These are phyloP conservation scores for Vanilla planifolia DNA, from an alignment of 106 monocot genomes.

Conservation along the genomic window DNA sequence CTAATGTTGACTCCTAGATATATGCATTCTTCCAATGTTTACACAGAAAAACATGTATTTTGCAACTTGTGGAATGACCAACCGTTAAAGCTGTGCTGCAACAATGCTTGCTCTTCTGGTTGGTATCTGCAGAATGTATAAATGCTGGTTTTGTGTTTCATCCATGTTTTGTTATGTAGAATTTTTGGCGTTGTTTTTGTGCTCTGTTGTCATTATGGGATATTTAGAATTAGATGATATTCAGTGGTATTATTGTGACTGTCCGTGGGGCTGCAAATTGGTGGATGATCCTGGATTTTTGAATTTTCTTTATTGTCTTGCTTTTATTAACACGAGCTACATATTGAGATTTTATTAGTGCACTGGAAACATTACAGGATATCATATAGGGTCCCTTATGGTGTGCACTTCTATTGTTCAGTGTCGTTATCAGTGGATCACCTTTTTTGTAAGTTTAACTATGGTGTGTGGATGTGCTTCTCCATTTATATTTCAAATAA, in stretches of 20 bases:
- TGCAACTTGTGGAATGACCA: too few species aligned
- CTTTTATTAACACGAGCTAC: slow-evolving; percentile 1
- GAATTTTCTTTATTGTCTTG: neutral
- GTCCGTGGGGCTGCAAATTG: neutral
- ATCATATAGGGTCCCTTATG: slow-evolving; percentile 17
- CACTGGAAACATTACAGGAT: slow-evolving; percentile 8
- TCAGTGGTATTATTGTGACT: neutral
- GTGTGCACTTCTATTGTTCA: slow-evolving; percentile 21
- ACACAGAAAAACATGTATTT: too few species aligned
- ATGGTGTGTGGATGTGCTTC: slow-evolving; percentile 4
- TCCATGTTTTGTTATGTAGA: neutral
- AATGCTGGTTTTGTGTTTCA: neutral
- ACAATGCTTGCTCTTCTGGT: neutral
- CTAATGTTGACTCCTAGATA: too few species aligned
- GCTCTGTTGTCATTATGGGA: neutral
- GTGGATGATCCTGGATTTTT: neutral
- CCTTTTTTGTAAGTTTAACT: slow-evolving; percentile 10
- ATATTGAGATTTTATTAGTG: slow-evolving; percentile 10
- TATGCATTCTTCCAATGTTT: too few species aligned
- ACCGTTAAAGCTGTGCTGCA: too few species aligned
- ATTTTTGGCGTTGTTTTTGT: neutral
- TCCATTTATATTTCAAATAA: slow-evolving; percentile 6
- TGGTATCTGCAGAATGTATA: neutral
- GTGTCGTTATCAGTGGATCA: slow-evolving; percentile 8
- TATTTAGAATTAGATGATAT: neutral